Evolutionary conservation across 2,329 filamentous ascomycete genomes (phyloP), one percentile per base, ranked within the genome.

Genomic region (Macrophomina phaseolina): DNA sequence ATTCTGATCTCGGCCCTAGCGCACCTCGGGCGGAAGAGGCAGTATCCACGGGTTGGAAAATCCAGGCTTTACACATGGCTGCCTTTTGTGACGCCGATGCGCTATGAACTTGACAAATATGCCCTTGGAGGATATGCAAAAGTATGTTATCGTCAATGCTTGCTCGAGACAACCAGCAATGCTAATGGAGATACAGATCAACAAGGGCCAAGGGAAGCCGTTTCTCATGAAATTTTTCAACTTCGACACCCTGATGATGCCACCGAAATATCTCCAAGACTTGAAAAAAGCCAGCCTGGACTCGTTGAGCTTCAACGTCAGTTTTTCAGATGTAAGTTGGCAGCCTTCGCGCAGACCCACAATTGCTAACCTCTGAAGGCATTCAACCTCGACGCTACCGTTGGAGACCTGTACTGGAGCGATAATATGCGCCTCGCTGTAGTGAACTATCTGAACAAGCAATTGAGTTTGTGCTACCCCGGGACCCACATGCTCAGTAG

Each of bases 141-240:
- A 11, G 36, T 38, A 6, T 38, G 36, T 11, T 38, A 5, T 11
- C 5, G 6, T 5, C 36, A 11, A 38, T 5, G 36, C 36, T 6
- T 11, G 36, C 5, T 38, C 36, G 6, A 38, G 36, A 5, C 6
- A n/a, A 55, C 5, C 30, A 36, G 14, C 8, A 16, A 11, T 36
- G 28, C 51, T n/a, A n/a, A 34, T 32, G 51, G 11, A 34, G n/a
- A 55, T 23, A 36, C 14, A 55, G 51, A 34, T 55, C 51, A 32
- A 55, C 51, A 55, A 55, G 28, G 51, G 28, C 5, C 34, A 14
- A 12, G 34, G 34, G 14, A 32, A 55, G 23, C 23, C 51, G 6
- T 55, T 55, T 55, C 11, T 32, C 18, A 55, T 36, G 16, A 55
- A 55, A 28, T 32, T 55, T 32, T 55, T 55, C 16, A n/a, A n/a